Conservation (phyloP, 2,329 filamentous ascomycete species). For the Fusarium domesticum region DNA sequence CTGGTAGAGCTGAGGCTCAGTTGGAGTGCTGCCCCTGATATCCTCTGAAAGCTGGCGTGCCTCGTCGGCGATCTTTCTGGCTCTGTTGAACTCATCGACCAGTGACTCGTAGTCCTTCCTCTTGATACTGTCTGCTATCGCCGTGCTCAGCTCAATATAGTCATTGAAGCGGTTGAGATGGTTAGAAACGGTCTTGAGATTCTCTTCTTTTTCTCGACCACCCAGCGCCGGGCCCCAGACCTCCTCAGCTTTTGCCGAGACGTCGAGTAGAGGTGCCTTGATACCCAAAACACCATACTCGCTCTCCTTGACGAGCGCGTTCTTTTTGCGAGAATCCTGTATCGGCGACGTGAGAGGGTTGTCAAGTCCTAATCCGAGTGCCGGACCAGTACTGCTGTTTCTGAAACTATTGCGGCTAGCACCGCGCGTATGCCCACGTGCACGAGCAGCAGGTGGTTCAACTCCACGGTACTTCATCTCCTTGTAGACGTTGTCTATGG, state of each 20-base stretch:
- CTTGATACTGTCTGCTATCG: constrained; percentile 80
- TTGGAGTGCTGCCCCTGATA: constrained; percentile 55
- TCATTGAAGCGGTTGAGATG: constrained; percentile 77
- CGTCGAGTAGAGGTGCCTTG: constrained; percentile 81
- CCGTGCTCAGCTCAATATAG: constrained; percentile 75
- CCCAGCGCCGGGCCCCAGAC: constrained; percentile 94
- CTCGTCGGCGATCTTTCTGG: constrained; percentile 77
- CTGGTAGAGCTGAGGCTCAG: constrained; percentile 78
- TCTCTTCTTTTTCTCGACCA: constrained; percentile 86
- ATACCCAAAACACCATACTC: constrained; percentile 88
- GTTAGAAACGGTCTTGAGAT: constrained; percentile 72
- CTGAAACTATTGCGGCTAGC: constrained; percentile 66
- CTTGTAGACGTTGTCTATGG: constrained; percentile 97
- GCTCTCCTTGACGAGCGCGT: constrained; percentile 86
- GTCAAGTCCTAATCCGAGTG: constrained; percentile 37
- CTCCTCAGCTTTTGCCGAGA: constrained; percentile 91
- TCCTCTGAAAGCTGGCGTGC: constrained; percentile 65
- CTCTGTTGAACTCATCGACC: constrained; percentile 80
- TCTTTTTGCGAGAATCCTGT: constrained; percentile 70
- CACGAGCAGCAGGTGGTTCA: constrained; percentile 46
- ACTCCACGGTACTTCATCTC: constrained; percentile 82
- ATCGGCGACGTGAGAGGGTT: constrained; percentile 38
- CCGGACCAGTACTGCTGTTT: constrained; percentile 43
- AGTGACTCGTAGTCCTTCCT: constrained; percentile 86
- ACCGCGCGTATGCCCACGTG: constrained; percentile 59